Percentiles rank a stretch among this genome's conserved stretches.
phyloP scores from a whole-genome alignment of 2,329 filamentous ascomycete genomes.

The Tolypocladium amazonense region DNA sequence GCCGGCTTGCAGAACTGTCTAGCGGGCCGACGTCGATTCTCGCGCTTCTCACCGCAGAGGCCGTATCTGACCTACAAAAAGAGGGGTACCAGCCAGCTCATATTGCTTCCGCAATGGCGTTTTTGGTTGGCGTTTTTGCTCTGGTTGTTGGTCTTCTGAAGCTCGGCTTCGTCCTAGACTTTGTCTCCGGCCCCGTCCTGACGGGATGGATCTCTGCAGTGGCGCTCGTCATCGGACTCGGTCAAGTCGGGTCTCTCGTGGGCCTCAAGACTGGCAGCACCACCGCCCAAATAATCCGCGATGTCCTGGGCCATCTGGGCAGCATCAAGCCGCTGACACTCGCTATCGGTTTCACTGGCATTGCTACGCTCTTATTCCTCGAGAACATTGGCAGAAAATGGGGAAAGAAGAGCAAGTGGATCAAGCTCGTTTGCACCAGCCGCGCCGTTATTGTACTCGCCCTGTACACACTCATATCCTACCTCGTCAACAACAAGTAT shows the following conservation, averaged over 20 bases:
- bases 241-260: conserved; percentile 52
- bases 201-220: conserved; percentile 57
- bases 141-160: conserved; percentile 50
- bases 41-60: conserved; percentile 51
- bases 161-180: conserved; percentile 55
- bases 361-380: conserved; percentile 44
- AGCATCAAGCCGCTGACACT: conserved; percentile 47
- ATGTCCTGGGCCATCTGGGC: conserved; percentile 45
- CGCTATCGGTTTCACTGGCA: conserved; percentile 46
- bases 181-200: conserved; percentile 53
- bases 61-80: conserved; percentile 38
- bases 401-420: conserved; percentile 44
- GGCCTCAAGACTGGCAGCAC: conserved; percentile 42
- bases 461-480: conserved; percentile 53
- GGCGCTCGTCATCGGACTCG: conserved; percentile 53
- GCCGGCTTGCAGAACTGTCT: conserved; percentile 37
- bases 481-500: conserved; percentile 45
- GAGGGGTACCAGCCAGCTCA: conserved; percentile 41
- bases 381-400: conserved; percentile 48
- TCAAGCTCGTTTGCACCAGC: conserved; percentile 50
- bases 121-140: conserved; percentile 52
- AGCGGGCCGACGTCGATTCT: conserved; percentile 55
- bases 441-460: conserved; percentile 50
- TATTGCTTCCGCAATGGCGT: conserved; percentile 50
- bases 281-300: conserved; percentile 46